Evolutionary conservation across 2,329 filamentous ascomycete species (phyloP).

Genomic region (Colletotrichum tamarilloi): DNA sequence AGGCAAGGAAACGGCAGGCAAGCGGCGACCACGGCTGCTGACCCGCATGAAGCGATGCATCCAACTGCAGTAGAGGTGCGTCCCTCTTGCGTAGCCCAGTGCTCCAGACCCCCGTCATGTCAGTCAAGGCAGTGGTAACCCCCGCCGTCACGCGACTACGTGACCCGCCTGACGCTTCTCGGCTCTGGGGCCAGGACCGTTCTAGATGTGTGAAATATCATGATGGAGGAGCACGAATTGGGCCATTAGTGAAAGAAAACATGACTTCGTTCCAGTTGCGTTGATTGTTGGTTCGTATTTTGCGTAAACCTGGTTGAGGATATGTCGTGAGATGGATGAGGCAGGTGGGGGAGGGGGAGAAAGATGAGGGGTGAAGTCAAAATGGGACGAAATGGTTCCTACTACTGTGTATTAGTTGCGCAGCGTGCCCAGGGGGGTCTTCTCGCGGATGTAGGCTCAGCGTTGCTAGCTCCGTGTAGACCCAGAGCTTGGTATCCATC

Average conservation of each 20-base stretch:
- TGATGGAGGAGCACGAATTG: background rate
- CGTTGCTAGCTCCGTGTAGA: no score
- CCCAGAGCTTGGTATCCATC: no score
- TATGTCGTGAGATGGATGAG: no score
- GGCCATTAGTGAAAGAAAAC: no score
- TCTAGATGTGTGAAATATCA: background rate
- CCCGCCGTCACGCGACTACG: slow-evolving; percentile 24
- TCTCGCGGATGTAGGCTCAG: no score
- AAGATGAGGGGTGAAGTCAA: no score
- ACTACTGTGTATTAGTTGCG: no score
- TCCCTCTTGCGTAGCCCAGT: slow-evolving; percentile 8
- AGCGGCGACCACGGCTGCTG: slow-evolving; percentile 1
- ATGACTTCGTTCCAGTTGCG: no score
- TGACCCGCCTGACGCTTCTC: background rate
- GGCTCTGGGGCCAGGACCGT: slow-evolving; percentile 10
- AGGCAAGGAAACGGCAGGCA: background rate
- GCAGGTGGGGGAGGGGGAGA: background rate
- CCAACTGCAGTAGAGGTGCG: slow-evolving; percentile 22
- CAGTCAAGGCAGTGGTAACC: no score
- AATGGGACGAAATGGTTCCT: no score
- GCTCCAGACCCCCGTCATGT: background rate
- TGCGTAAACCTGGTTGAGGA: no score
- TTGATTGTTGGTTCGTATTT: no score
- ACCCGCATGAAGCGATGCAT: slow-evolving; percentile 25
- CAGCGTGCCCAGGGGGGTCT: background rate